Conservation (phyloP, 352 stramenopile species). For the Plasmopara muralis region DNA sequence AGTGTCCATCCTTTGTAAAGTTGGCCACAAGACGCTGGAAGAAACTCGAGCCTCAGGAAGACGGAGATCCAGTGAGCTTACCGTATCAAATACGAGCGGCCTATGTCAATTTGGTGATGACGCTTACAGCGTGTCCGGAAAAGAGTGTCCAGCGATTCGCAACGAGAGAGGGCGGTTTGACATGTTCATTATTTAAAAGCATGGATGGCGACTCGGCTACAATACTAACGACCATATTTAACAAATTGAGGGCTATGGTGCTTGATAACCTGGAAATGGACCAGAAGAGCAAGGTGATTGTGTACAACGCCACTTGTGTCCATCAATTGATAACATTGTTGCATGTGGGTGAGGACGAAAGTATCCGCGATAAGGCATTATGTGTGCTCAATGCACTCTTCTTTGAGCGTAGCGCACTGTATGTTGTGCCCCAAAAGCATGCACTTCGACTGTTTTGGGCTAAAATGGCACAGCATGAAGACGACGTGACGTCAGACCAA, state of each 20-base stretch:
- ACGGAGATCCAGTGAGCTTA: slow-evolving; percentile 7
- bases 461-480: slow-evolving; percentile 23
- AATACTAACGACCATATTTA: slow-evolving; percentile 45
- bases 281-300: slow-evolving; percentile 41
- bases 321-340: slow-evolving; percentile 68
- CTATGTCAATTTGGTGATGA: slow-evolving; percentile 60
- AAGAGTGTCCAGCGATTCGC: slow-evolving; percentile 76
- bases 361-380: slow-evolving; percentile 30
- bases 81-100: slow-evolving; percentile 57
- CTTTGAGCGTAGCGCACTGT: slow-evolving; percentile 49
- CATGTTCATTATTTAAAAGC: slow-evolving; percentile 66
- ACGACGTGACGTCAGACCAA: slow-evolving; percentile 34
- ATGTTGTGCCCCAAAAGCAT: slow-evolving; percentile 37
- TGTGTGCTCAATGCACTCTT: slow-evolving; percentile 50
- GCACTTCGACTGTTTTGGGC: slow-evolving; percentile 39
- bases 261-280: slow-evolving; percentile 50
- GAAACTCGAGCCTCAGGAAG: slow-evolving; percentile 25
- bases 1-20: slow-evolving; percentile 54
- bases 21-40: slow-evolving; percentile 56
- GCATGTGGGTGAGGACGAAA: slow-evolving; percentile 43
- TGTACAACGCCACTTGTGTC: slow-evolving; percentile 58
- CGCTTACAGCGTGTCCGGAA: slow-evolving; percentile 54
- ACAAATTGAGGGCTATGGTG: slow-evolving; percentile 37
- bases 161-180: slow-evolving; percentile 62
- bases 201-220: slow-evolving; percentile 62